These are phyloP conservation scores for Colletotrichum neosansevieriae DNA, from an alignment of 2,329 filamentous ascomycete genomes.

Conservation along the genomic window DNA sequence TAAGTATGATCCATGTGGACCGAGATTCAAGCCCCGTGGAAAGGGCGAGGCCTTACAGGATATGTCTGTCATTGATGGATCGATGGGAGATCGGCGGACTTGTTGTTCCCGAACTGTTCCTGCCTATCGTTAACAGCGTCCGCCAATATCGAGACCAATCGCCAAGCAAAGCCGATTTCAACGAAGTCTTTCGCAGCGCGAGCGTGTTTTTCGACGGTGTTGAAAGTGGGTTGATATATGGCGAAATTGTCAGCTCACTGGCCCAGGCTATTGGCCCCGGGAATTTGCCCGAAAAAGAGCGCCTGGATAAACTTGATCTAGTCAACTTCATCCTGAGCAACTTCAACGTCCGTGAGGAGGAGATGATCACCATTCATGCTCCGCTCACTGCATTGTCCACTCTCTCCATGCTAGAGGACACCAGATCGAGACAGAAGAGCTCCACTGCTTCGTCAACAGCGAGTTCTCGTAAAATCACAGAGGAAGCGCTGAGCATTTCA, in stretches of 20 bases:
- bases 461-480: conserved; percentile 46
- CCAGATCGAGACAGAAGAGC: conserved; percentile 51
- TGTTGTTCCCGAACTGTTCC: conserved; percentile 88
- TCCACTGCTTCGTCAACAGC: conserved; percentile 42
- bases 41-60: conserved; percentile 85
- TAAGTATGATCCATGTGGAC: conserved; percentile 78
- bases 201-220: conserved; percentile 98
- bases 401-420: conserved; percentile 69
- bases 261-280: conserved; percentile 67
- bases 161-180: conserved; percentile 76
- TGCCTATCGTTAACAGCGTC: conserved; percentile 86
- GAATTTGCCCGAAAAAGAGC: conserved; percentile 57
- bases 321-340: conserved; percentile 85
- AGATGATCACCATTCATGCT: conserved; percentile 90
- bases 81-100: conserved; percentile 96
- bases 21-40: conserved; percentile 69
- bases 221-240: conserved; percentile 93
- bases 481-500: conserved; percentile 60
- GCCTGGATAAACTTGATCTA: conserved; percentile 75
- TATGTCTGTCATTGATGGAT: conserved; percentile 97
- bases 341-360: conserved; percentile 95
- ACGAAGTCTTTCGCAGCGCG: conserved; percentile 91
- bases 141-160: conserved; percentile 77
- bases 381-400: conserved; percentile 80
- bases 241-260: conserved; percentile 79